These are phyloP conservation scores for Whalleya microplaca DNA, from an alignment of 2,329 filamentous ascomycete species.

Conservation along the genomic window DNA sequence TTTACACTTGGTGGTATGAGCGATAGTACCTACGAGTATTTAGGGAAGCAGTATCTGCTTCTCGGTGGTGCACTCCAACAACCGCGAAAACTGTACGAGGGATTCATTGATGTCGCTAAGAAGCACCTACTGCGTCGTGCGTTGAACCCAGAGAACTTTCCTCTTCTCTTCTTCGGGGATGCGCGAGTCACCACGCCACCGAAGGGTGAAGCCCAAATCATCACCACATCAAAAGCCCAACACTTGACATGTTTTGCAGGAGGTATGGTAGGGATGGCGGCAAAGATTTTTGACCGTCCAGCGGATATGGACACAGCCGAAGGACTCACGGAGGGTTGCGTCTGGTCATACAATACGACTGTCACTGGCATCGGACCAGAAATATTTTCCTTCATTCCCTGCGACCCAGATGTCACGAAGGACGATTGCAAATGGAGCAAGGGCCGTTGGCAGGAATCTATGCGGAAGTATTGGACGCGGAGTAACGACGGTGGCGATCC, in stretches of 20 bases:
- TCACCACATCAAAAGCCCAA: slow-evolving; percentile 45
- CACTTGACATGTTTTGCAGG: slow-evolving; percentile 67
- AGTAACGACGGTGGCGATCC: slow-evolving; percentile 21
- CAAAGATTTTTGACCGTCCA: slow-evolving; percentile 59
- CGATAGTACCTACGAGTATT: slow-evolving; percentile 67
- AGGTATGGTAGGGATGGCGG: slow-evolving; percentile 67
- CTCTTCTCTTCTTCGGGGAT: slow-evolving; percentile 55
- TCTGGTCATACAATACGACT: slow-evolving; percentile 65
- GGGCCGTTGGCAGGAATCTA: slow-evolving; percentile 29
- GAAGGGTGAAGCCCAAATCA: slow-evolving; percentile 27
- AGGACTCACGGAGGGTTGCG: slow-evolving; percentile 65
- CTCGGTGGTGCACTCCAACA: slow-evolving; percentile 63
- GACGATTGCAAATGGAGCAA: slow-evolving; percentile 39
- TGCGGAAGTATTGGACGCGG: slow-evolving; percentile 34
- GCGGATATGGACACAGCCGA: slow-evolving; percentile 60
- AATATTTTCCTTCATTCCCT: slow-evolving; percentile 53
- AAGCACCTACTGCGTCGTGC: slow-evolving; percentile 48
- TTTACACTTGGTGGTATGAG: slow-evolving; percentile 61
- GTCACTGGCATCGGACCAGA: slow-evolving; percentile 66
- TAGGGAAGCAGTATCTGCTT: slow-evolving; percentile 68
- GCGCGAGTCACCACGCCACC: slow-evolving; percentile 37
- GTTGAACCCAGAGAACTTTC: slow-evolving; percentile 45
- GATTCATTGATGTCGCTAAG: slow-evolving; percentile 51
- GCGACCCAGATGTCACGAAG: slow-evolving; percentile 33
- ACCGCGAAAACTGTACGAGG: slow-evolving; percentile 50